Evolutionary conservation across 2,329 filamentous ascomycete species (phyloP), one percentile per base, ranked within the genome.

Genomic region (Calonectria ilicicola): DNA sequence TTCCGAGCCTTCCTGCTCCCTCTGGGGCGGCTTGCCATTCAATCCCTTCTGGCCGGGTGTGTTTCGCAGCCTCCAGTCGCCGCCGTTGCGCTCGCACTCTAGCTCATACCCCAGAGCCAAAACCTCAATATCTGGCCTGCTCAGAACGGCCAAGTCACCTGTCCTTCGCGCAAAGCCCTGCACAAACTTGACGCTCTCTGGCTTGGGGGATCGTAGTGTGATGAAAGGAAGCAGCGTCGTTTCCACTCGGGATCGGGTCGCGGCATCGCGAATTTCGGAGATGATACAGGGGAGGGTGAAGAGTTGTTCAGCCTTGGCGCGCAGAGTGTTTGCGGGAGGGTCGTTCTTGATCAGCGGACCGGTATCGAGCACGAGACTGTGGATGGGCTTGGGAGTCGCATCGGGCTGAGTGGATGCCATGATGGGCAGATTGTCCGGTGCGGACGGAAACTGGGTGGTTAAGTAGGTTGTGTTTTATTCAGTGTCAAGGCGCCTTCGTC

Each of bases 321-420:
- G 87, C 14, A 99, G 91, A 0, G 94, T 95, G 56, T 95, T 97
- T 27, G 97, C 91, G 14, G 94, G 88, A 15, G 96, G 95, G 76
- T 97, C 93, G 85, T 98, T 98, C 82, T 96, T 96, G 83, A 99
- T 96, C 73, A 99, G 92, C 9, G 96, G 95, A 29, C 96, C 96
- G 3, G 97, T 94, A 82, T 99, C 97, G 77, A 99, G 89, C 32
- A 98, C 90, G 65, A 98, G 91, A 67, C 93, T 93, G 85, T 97
- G 92, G 63, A 98, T 91, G 0, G 93, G 89, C 82, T 96, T 98
- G 46, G 72, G 68, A 35, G 77, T 46, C 26, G 40, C 58, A 42
- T 47, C 53, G 49, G 76, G 72, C 32, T 60, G 51, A 38, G 65
- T 23, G 69, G 75, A 49, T 27, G 77, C 78, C 79, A 81, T 81